Evolutionary conservation across 2,329 filamentous ascomycete genomes (phyloP).

Genomic region (Pseudofabraea citricarpa): DNA sequence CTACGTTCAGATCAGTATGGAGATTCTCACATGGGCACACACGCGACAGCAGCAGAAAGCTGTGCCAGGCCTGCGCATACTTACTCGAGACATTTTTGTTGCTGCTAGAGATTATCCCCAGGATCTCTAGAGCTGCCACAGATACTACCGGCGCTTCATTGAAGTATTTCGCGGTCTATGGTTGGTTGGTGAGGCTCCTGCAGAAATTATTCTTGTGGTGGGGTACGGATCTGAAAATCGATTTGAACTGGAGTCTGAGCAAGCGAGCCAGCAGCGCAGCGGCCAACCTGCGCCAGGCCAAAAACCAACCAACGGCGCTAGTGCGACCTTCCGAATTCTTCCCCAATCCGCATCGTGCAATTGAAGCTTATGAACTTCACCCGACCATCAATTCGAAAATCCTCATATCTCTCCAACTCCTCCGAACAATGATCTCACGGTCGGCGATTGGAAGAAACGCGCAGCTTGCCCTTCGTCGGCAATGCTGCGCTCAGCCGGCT

Average conservation of each 20-base stretch:
- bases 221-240: neutral
- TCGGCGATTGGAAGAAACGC: constrained; percentile 59
- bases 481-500: constrained; percentile 50
- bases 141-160: constrained; percentile 57
- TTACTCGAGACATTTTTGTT: constrained; percentile 51
- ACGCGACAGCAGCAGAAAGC: too few relatives aligned
- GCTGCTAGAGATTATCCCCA: constrained; percentile 74
- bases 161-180: constrained; percentile 8
- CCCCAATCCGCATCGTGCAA: constrained; percentile 32
- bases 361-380: constrained; percentile 39
- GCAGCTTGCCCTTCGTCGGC: constrained; percentile 55
- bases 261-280: too few relatives aligned
- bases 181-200: neutral
- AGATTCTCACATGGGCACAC: neutral
- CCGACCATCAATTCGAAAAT: constrained; percentile 31
- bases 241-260: neutral
- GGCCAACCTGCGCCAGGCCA: too few relatives aligned
- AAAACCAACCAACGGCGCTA: neutral
- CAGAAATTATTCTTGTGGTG: neutral
- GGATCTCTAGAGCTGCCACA: constrained; percentile 71
- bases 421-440: constrained; percentile 61
- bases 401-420: constrained; percentile 31
- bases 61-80: constrained; percentile 25
- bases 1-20: constrained; percentile 32
- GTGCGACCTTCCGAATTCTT: constrained; percentile 9